Base-by-base conservation (phyloP, 2,329 filamentous ascomycete species). In the Xylariaceae sp. region DNA sequence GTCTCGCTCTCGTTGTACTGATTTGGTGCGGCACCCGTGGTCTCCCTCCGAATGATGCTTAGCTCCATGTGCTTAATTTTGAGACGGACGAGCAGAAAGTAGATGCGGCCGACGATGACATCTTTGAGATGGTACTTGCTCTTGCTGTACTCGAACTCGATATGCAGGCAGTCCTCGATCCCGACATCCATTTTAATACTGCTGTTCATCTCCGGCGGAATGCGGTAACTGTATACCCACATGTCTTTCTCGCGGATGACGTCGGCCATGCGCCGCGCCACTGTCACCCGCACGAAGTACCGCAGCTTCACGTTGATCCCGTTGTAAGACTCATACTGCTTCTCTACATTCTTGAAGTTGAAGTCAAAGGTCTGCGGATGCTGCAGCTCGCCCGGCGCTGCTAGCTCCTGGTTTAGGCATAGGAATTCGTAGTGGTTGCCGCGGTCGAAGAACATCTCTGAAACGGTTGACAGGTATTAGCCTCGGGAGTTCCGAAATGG, bases 31-130 rank as follows among this genome's bases (percentile, higher is more conserved):
- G 92, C 91, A 50, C 95, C 94, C 1, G 94, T 99, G 2, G 94
- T 99, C 77, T 99, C 94, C 65, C 95, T 82, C 63, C 95, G 84
- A 72, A 99, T 99, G 67, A 99, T 99, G 63, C 91, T 96, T 59
- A 99, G 78, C 77, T 99, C 94, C 94, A 99, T 99, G 75, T 99
- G 94, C 77, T 97, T 97, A 74, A 99, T 99, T 85, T 99, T 99
- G 72, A 99, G 81, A 67, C 94, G 86, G 58, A 99, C 94, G 42
- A 99, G 83, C 63, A 99, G 77, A 77, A 99, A 99, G 78, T 99
- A 99, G 80, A 99, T 99, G 64, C 95, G 84, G 53, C 94, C 94
- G 50, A 99, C 94, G 64, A 99, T 99, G 61, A 99, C 94, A 73
- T 99, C 94, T 77, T 99, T 99, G 55, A 99, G 84, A 69, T 99